phyloP scores from a whole-genome alignment of 2,329 filamentous ascomycete genomes.

The Talaromyces verruculosus region DNA sequence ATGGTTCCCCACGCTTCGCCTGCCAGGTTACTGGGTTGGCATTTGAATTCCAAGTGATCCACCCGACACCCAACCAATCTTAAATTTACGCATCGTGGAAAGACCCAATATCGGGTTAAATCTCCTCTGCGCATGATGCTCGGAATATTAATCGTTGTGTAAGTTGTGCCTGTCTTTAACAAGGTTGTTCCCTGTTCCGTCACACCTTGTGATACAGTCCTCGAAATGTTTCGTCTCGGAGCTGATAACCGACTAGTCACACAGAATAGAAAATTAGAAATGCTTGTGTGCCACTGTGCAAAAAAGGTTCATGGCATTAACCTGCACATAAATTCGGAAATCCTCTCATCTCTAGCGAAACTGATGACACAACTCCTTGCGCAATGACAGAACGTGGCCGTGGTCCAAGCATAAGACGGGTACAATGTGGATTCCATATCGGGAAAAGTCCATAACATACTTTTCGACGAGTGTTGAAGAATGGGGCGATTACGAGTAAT shows the following conservation, averaged over 20 bases:
- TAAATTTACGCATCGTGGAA: conserved; percentile 2
- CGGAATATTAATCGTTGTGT: conserved; percentile 15
- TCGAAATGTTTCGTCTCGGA: conserved; percentile 15
- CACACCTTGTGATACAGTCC: not conserved
- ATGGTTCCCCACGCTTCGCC: not conserved
- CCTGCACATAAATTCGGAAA: not conserved
- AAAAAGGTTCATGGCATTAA: not conserved
- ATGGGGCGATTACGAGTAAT: not conserved
- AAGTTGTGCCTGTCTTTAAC: conserved; percentile 2
- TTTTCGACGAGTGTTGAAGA: not conserved
- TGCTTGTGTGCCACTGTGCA: not conserved
- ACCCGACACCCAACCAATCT: not conserved
- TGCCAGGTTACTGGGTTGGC: not conserved
- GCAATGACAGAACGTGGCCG: conserved; percentile 5
- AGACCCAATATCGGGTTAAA: not conserved
- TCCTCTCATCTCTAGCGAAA: conserved; percentile 1
- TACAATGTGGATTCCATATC: conserved; percentile 3
- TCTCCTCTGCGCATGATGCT: not conserved
- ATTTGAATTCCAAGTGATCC: not conserved
- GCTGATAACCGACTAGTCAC: conserved; percentile 6
- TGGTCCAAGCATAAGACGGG: conserved; percentile 2
- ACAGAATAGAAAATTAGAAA: not conserved
- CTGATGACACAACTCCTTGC: conserved; percentile 2
- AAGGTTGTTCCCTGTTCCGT: not conserved
- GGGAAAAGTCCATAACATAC: not conserved